phyloP scores from a whole-genome alignment of 352 stramenopile genomes.

The Phytopythium oedochilum region DNA sequence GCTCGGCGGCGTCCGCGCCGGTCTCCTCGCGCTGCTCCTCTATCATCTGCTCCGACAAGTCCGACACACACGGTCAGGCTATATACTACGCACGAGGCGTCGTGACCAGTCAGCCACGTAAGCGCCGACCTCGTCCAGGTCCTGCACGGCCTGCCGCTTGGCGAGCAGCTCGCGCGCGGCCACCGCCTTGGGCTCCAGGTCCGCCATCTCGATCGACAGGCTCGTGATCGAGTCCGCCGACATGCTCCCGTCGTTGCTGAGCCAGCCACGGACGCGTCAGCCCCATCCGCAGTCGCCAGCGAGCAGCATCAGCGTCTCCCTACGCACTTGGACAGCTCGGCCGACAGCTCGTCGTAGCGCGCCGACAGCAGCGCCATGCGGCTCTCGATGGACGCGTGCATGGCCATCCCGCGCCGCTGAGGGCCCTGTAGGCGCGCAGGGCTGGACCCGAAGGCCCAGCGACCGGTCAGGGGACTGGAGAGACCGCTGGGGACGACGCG shows the following conservation, averaged over 20 bases:
- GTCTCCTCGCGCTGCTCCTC: constrained; percentile 36
- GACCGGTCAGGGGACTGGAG: not conserved
- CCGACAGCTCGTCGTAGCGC: constrained; percentile 59
- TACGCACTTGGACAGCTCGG: constrained; percentile 61
- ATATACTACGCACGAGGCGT: too few species aligned
- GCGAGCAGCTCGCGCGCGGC: constrained; percentile 79
- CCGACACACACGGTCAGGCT: too few species aligned
- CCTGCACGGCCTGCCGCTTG: constrained; percentile 85
- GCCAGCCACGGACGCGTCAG: constrained; percentile 1
- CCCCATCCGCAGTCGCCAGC: not conserved
- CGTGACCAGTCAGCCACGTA: too few species aligned
- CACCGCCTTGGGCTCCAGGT: constrained; percentile 69
- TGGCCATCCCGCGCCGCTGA: constrained; percentile 43
- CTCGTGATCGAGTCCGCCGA: constrained; percentile 70
- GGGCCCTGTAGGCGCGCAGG: not conserved
- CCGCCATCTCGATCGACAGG: constrained; percentile 80
- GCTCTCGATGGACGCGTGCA: constrained; percentile 67
- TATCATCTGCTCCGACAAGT: constrained; percentile 63
- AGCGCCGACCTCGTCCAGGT: constrained; percentile 86
- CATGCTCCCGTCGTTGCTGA: constrained; percentile 72
- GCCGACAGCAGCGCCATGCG: constrained; percentile 62
- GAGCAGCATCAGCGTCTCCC: too few species aligned
- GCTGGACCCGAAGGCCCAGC: not conserved
- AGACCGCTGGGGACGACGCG: not conserved
- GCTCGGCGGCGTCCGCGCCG: constrained; percentile 50